Percentiles rank a stretch among this genome's conserved stretches.
phyloP scores from a whole-genome alignment of 371 early-diverging fungal species.

The Syncephalastrum racemosum region DNA sequence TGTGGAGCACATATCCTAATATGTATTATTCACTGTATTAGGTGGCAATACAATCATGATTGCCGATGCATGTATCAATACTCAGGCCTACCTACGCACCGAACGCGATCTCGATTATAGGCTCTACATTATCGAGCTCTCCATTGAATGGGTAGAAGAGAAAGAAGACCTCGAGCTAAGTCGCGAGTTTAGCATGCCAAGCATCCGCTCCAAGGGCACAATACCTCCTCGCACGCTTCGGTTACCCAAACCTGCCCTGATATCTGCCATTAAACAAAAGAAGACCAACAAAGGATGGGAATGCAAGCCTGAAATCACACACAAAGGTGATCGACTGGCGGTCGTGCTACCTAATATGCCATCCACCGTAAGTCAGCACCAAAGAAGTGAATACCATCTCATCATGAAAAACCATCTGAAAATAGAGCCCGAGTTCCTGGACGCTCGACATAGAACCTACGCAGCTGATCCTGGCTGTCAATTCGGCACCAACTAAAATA shows the following conservation, averaged over 20 bases:
- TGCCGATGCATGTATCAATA: constrained; percentile 71
- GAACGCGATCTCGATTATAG: constrained; percentile 59
- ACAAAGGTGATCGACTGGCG: constrained; percentile 19
- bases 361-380: constrained; percentile 21
- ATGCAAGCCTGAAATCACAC: constrained; percentile 5
- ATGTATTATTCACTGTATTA: constrained; percentile 6
- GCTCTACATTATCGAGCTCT: constrained; percentile 65
- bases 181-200: constrained; percentile 65
- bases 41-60: constrained; percentile 53
- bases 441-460: constrained; percentile 36
- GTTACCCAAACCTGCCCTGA: constrained; percentile 54
- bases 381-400: neutral
- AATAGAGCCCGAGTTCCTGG: constrained; percentile 25
- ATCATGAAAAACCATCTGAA: neutral
- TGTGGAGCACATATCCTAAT: too few relatives aligned
- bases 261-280: constrained; percentile 30
- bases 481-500: constrained; percentile 9
- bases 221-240: constrained; percentile 59
- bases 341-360: constrained; percentile 38
- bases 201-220: constrained; percentile 56
- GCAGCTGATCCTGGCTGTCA: constrained; percentile 23
- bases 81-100: constrained; percentile 53
- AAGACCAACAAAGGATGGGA: constrained; percentile 7
- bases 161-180: constrained; percentile 46
- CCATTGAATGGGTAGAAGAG: constrained; percentile 69